Evolutionary conservation across 2,329 filamentous ascomycete genomes (phyloP).

Genomic region (Thielaviopsis punctulata): DNA sequence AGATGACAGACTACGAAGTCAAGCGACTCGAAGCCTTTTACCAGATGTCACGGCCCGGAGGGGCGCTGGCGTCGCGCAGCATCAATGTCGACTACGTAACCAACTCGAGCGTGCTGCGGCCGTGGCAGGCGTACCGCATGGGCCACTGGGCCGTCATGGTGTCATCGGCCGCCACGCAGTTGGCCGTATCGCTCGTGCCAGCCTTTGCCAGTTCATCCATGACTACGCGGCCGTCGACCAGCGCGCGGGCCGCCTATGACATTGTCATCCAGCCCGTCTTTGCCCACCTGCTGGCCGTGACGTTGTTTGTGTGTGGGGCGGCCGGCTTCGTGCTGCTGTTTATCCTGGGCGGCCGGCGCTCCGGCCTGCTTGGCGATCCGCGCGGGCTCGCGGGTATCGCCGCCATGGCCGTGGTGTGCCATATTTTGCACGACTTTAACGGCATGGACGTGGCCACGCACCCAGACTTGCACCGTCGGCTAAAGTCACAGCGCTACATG

Average conservation of each 20-base stretch:
- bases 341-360: slow-evolving; percentile 43
- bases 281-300: slow-evolving; percentile 42
- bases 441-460: slow-evolving; percentile 52
- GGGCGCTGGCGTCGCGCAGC: slow-evolving; percentile 45
- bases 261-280: slow-evolving; percentile 39
- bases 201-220: slow-evolving; percentile 49
- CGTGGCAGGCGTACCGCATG: slow-evolving; percentile 42
- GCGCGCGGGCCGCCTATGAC: slow-evolving; percentile 26
- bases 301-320: slow-evolving; percentile 38
- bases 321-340: slow-evolving; percentile 41
- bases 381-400: slow-evolving; percentile 58
- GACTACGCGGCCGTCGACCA: slow-evolving; percentile 35
- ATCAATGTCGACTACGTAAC: slow-evolving; percentile 63
- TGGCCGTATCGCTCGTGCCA: slow-evolving; percentile 52
- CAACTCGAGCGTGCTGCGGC: slow-evolving; percentile 46
- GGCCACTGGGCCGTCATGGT: slow-evolving; percentile 52
- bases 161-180: slow-evolving; percentile 44
- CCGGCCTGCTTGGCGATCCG: slow-evolving; percentile 50
- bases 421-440: slow-evolving; percentile 58
- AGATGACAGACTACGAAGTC: slow-evolving; percentile 48
- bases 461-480: slow-evolving; percentile 46
- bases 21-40: slow-evolving; percentile 50
- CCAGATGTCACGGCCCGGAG: slow-evolving; percentile 42
- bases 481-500: slow-evolving; percentile 51
- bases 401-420: slow-evolving; percentile 56